phyloP scores from a whole-genome alignment of 768 basidiomycete genomes.

The Asterophora parasitica region DNA sequence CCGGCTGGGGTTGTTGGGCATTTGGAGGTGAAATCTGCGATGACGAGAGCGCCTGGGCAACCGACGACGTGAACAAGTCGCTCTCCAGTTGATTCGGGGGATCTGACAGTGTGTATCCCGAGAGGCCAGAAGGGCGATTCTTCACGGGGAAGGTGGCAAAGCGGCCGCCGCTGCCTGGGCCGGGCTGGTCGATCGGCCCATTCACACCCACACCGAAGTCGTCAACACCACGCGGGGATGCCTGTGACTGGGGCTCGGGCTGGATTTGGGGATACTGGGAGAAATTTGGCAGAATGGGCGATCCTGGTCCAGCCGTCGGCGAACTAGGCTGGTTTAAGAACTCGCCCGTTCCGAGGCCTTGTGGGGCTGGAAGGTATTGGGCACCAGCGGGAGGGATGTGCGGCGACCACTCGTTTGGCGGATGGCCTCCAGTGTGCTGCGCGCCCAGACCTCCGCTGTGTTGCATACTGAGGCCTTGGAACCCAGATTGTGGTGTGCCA shows the following conservation, averaged over 20 bases:
- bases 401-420: constrained; percentile 11
- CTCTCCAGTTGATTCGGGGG: constrained; percentile 23
- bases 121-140: constrained; percentile 23
- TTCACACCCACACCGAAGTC: constrained; percentile 35
- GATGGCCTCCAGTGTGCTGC: not conserved
- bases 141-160: constrained; percentile 70
- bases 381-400: constrained; percentile 2
- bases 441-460: constrained; percentile 2
- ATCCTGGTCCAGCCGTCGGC: constrained; percentile 8
- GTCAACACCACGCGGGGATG: constrained; percentile 26
- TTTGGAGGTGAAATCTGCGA: constrained; percentile 12
- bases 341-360: constrained; percentile 21
- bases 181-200: constrained; percentile 19
- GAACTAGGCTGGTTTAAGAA: constrained; percentile 24
- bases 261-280: constrained; percentile 10
- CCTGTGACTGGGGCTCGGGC: not conserved
- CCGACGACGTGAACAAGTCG: constrained; percentile 32
- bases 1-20: not conserved
- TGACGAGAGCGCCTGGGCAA: constrained; percentile 28
- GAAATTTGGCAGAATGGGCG: constrained; percentile 9
- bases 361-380: constrained; percentile 27
- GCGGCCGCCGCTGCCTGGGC: constrained; percentile 34
- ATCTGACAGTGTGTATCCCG: constrained; percentile 25
- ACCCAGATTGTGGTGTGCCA: not conserved
- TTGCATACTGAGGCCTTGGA: constrained; percentile 1